Evolutionary conservation across 306 rosid species (phyloP), one percentile per base, ranked within the genome.

Genomic region (Cicer pinnatifidum): DNA sequence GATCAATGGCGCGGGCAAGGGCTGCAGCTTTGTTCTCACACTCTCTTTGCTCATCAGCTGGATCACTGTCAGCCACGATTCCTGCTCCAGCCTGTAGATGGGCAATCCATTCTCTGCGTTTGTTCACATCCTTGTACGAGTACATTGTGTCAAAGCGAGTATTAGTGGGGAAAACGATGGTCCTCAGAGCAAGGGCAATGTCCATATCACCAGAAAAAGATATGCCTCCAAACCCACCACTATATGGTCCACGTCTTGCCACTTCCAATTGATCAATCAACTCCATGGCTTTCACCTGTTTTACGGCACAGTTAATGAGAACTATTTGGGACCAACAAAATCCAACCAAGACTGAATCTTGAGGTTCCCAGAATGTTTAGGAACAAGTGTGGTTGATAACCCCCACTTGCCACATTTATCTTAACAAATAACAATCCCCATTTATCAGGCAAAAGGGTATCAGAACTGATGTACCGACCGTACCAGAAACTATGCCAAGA

Each of bases 11-110:
- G 9, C 96, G 88, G 7, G 90, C 96, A 76, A 94, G 99, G 0
- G 86, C 99, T 8, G 97, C 97, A 39, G 97, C 95, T 84, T 94
- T 94, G 88, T 91, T 94, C 86, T 94, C 96, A 23, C 99, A 94
- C 82, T 94, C 99, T 77, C 86, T 86, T 46, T 88, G 97, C 85
- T 94, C 99, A 53, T 94, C 99, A 1, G 77, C 88, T 6, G 99
- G 97, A 69, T 80, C 90, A 61, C 97, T 94, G 80, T 94, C 99
- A 1, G 97, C 97, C 19, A 94, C 99, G 46, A 91, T 90, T 69
- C 99, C 99, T 0, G 99, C 99, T 13, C 99, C 97, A 3, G 99
- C 91, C 68, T 94, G 97, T 39, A 90, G 88, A 75, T 94, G 96
- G 46, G 99, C 99, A 39, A 90, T 77, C 99, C 99, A 94, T 65